Conservation (phyloP, 108 stramenopile genomes). For the Bacterosira constricta region DNA sequence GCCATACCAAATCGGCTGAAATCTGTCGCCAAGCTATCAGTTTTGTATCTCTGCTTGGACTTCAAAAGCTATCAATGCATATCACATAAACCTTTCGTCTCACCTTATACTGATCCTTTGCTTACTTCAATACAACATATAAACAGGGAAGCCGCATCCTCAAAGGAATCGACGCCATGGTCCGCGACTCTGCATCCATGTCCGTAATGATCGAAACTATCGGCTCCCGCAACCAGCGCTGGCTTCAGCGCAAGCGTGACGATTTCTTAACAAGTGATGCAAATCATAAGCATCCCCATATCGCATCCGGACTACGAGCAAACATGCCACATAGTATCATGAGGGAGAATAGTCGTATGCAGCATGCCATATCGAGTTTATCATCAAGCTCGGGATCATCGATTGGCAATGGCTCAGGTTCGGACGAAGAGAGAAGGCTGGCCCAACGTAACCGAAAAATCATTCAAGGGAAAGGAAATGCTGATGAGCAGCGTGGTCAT, state of each 20-base stretch:
- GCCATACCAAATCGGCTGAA: neutral
- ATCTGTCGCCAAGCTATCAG: constrained; percentile 12
- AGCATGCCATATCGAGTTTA: constrained; percentile 78
- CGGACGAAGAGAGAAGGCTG: constrained; percentile 8
- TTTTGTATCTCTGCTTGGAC: too few species aligned
- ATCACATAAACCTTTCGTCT: too few species aligned
- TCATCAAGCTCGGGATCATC: constrained; percentile 78
- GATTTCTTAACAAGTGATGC: constrained; percentile 60
- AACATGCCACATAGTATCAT: constrained; percentile 64
- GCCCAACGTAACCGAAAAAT: constrained; percentile 18
- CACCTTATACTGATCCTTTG: constrained; percentile 20
- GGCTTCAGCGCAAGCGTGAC: constrained; percentile 81
- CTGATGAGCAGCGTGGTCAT: neutral
- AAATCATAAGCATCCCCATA: constrained; percentile 1
- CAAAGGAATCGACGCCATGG: constrained; percentile 75
- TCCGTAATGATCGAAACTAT: constrained; percentile 85
- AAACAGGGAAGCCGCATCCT: constrained; percentile 80
- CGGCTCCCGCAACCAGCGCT: constrained; percentile 74
- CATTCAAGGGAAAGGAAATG: constrained; percentile 1
- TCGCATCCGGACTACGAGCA: constrained; percentile 5
- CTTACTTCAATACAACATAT: too few species aligned
- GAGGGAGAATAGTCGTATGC: constrained; percentile 54
- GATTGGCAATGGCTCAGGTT: constrained; percentile 27
- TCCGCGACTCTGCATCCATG: constrained; percentile 83
- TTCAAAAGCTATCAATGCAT: neutral